phyloP scores from a whole-genome alignment of 208 protist genomes.

The Leishmania guyanensis region DNA sequence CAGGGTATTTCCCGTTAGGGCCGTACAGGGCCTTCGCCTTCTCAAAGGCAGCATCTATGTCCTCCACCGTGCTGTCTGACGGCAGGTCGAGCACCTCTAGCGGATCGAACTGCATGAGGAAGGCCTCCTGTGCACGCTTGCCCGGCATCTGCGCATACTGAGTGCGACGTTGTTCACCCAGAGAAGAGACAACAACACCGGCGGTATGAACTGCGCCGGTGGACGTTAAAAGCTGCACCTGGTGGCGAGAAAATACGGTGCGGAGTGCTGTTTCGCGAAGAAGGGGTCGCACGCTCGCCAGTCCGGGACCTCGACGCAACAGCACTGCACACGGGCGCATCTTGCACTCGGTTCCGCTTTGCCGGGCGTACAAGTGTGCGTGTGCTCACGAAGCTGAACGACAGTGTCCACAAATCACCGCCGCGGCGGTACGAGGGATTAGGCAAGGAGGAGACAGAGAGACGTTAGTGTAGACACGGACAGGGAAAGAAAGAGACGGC shows the following conservation, averaged over 20 bases:
- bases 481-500: not conserved
- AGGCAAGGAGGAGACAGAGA: not conserved
- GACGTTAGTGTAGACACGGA: not conserved
- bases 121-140: conserved; percentile 85
- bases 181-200: not conserved
- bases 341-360: not conserved
- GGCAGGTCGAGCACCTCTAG: conserved; percentile 74
- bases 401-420: not conserved
- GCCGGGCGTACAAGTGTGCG: not conserved
- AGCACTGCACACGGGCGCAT: conserved; percentile 16
- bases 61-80: conserved; percentile 69
- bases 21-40: conserved; percentile 62
- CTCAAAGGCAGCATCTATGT: conserved; percentile 75
- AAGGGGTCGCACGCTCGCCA: conserved; percentile 3
- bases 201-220: not conserved
- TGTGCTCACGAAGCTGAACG: not conserved
- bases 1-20: conserved; percentile 58
- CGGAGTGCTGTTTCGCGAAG: conserved; percentile 11
- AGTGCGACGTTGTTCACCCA: conserved; percentile 46
- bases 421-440: too few species aligned
- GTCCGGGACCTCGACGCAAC: not conserved
- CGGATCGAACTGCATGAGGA: conserved; percentile 83
- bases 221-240: conserved; percentile 14
- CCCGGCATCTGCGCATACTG: conserved; percentile 82
- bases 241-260: conserved; percentile 1